Percentiles rank a stretch among this genome's conserved stretches.
Conservation (phyloP, 1,139 yeast genomes). For the Magnusiomyces suaveolens region DNA sequence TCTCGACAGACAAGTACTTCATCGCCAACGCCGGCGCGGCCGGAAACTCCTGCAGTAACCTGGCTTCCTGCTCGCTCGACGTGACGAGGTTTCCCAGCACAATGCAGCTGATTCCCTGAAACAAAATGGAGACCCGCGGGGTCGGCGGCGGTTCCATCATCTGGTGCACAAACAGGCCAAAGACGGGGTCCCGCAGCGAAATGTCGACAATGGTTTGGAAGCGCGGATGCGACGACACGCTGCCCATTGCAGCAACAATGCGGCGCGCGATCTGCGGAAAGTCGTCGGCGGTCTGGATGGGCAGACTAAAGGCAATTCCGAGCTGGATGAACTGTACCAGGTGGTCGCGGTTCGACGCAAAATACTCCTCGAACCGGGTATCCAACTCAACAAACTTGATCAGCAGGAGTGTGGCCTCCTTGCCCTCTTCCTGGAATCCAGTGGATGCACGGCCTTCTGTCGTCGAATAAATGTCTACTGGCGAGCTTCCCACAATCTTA, state of each 20-base stretch:
- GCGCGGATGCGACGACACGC: slow-evolving; percentile 18
- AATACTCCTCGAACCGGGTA: slow-evolving; percentile 11
- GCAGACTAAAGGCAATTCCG: slow-evolving; percentile 19
- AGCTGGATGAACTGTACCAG: slow-evolving; percentile 10
- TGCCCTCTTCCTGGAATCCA: slow-evolving; percentile 7
- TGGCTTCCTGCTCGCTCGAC: slow-evolving; percentile 13
- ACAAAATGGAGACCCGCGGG: slow-evolving; percentile 9
- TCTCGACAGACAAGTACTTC: slow-evolving; percentile 7
- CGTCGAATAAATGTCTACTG: not conserved
- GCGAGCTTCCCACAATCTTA: slow-evolving; percentile 4
- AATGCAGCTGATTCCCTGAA: slow-evolving; percentile 17
- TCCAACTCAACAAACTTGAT: slow-evolving; percentile 12
- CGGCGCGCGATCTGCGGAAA: slow-evolving; percentile 11
- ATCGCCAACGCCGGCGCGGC: slow-evolving; percentile 11
- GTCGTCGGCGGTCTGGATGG: slow-evolving; percentile 11
- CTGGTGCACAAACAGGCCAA: slow-evolving; percentile 4
- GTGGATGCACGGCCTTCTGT: slow-evolving; percentile 2
- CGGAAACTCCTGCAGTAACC: slow-evolving; percentile 14
- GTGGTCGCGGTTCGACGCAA: slow-evolving; percentile 5
- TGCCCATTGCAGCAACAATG: slow-evolving; percentile 19
- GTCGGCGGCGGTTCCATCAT: slow-evolving; percentile 2
- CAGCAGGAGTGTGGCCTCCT: slow-evolving; percentile 9
- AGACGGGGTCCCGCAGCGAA: slow-evolving; percentile 12
- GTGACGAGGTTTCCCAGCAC: slow-evolving; percentile 21
- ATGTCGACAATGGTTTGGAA: slow-evolving; percentile 14